Evolutionary conservation across 768 basidiomycete genomes (phyloP).

Genomic region (Clavaria fumosa): DNA sequence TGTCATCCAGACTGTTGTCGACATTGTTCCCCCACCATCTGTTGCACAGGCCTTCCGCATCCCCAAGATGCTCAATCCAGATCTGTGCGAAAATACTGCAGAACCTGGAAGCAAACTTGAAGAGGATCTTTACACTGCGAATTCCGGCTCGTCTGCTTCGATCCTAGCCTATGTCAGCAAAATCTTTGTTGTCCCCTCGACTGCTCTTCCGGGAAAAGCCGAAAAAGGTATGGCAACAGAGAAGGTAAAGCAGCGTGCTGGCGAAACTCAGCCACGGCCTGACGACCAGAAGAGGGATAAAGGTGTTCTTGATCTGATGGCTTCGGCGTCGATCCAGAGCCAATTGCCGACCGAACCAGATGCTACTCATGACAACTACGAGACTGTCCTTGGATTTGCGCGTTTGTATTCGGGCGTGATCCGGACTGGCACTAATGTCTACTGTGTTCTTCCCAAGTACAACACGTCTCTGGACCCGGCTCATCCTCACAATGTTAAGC

Average conservation of each 20-base stretch:
- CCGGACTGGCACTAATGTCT: slow-evolving; percentile 42
- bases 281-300: no score
- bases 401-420: slow-evolving; percentile 87
- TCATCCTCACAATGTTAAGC: slow-evolving; percentile 53
- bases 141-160: slow-evolving; percentile 36
- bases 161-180: slow-evolving; percentile 89
- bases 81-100: slow-evolving; percentile 41
- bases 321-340: not conserved
- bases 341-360: not conserved
- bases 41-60: slow-evolving; percentile 70
- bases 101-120: slow-evolving; percentile 73
- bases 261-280: no score
- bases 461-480: slow-evolving; percentile 40
- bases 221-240: slow-evolving; percentile 55
- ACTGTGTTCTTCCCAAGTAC: slow-evolving; percentile 82
- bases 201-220: slow-evolving; percentile 64
- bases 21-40: slow-evolving; percentile 82
- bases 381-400: slow-evolving; percentile 83
- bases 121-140: slow-evolving; percentile 61
- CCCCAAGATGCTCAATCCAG: slow-evolving; percentile 85
- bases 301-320: not conserved
- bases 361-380: slow-evolving; percentile 21
- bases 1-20: slow-evolving; percentile 83
- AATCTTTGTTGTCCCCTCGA: slow-evolving; percentile 84
- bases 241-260: no score